phyloP scores from a whole-genome alignment of 345 rosid species.

The Citrus reticulata region DNA sequence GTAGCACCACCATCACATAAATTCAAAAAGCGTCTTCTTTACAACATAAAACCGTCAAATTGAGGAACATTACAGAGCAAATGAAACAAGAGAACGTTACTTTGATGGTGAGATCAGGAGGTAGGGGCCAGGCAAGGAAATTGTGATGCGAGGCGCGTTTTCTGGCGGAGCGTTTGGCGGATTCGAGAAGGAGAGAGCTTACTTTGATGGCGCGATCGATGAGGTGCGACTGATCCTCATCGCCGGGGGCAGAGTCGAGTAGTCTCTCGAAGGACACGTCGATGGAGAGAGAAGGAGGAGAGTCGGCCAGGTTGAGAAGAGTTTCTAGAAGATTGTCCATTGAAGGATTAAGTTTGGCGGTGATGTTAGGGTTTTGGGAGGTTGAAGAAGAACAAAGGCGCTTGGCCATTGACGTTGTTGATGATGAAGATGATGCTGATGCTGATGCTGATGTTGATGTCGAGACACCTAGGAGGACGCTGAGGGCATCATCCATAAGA shows the following conservation, averaged over 20 bases:
- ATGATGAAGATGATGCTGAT: neutral
- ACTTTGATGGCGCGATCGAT: slow-evolving; percentile 58
- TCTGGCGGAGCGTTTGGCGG: slow-evolving; percentile 60
- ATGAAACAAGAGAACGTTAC: slow-evolving; percentile 16
- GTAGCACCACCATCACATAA: neutral
- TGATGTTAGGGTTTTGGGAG: slow-evolving; percentile 16
- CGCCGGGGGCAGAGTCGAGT: slow-evolving; percentile 50
- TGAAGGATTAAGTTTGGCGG: slow-evolving; percentile 18
- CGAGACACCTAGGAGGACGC: slow-evolving; percentile 34
- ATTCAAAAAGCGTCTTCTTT: neutral
- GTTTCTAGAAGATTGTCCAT: slow-evolving; percentile 46
- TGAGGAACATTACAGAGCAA: neutral
- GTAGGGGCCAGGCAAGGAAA: slow-evolving; percentile 62
- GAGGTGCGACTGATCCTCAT: slow-evolving; percentile 51
- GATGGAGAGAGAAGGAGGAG: slow-evolving; percentile 39
- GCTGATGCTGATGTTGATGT: neutral
- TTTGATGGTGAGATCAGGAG: slow-evolving; percentile 78
- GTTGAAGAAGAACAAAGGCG: slow-evolving; percentile 48
- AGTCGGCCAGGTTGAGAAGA: slow-evolving; percentile 47
- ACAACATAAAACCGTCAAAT: neutral
- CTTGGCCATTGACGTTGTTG: slow-evolving; percentile 43
- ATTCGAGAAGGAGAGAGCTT: slow-evolving; percentile 57
- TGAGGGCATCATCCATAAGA: slow-evolving; percentile 31
- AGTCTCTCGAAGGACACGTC: slow-evolving; percentile 59
- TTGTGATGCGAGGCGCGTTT: slow-evolving; percentile 69